Base-by-base conservation (phyloP, 331 rosid genomes). In the Malus hybrid region DNA sequence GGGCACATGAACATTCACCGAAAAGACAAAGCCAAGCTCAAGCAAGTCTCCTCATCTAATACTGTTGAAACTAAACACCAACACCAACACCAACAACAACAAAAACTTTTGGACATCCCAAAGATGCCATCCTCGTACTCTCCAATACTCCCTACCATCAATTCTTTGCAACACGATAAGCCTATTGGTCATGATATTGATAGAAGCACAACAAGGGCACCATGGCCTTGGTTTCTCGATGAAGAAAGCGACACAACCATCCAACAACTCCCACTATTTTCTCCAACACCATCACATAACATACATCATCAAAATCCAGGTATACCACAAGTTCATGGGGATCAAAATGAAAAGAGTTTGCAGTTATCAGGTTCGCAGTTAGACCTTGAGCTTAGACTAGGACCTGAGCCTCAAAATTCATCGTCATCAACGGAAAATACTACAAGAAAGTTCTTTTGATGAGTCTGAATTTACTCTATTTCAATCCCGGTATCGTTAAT, bases 1-100 rank as follows among this genome's bases (percentile, higher is more conserved):
- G 96, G 96, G 0, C 96, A 90, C 86, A 88, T 90, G 96, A 90
- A 90, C 70, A 85, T 90, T 33, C 96, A 90, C 24, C 84, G 96
- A 15, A 90, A 84, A 78, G 90, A 90, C 78, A 91, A 91, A 54
- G 92, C 89, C 52, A 89, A 84, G 73, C 87, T 87, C 85, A 88
- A 83, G 83, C 87, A 82, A 78, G 74, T 75, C 52, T 57, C 83
- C 15, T 72, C 78, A 9, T 29, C 69, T 10, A 44, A 48, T 33
- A 31, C 52, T 15, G 59, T 57, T 24, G 67, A 74, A 77, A 55
- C 68, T 29, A 36, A 55, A 76, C 59, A 54, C 22, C 79, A 54
- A 54, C 72, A 65, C 1, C 79, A 67, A 8, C 72, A 42, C 36
- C 29, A 66, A 34, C 67, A 39, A 55, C 39, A 64, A 68, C 39